phyloP scores from a whole-genome alignment of 345 rosid species.

The Lumnitzera racemosa region DNA sequence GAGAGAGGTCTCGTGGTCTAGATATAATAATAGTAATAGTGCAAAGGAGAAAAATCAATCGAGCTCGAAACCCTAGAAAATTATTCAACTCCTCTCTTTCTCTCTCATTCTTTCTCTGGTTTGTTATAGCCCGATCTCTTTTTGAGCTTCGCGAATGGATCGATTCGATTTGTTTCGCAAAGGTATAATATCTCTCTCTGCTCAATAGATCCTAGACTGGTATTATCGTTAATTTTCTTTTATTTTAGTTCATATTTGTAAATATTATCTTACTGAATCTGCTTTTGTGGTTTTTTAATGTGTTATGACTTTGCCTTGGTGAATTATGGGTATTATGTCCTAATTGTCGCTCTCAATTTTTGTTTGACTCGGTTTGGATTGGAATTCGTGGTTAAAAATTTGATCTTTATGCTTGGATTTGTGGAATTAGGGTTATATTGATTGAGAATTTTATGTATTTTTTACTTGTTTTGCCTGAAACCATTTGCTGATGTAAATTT shows the following conservation, averaged over 20 bases:
- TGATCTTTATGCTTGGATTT: no score
- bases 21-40: background rate
- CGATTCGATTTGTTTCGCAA: constrained; percentile 58
- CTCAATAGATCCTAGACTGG: background rate
- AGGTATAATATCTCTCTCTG: constrained; percentile 27
- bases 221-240: background rate
- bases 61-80: constrained; percentile 3
- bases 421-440: no score
- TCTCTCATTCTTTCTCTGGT: background rate
- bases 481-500: no score
- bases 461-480: no score
- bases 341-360: no score
- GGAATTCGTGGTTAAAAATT: no score
- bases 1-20: background rate
- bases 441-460: no score
- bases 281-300: no score
- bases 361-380: no score
- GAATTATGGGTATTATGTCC: no score
- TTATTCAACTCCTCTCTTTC: background rate
- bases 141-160: constrained; percentile 45
- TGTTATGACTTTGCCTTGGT: no score
- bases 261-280: constrained; percentile 5
- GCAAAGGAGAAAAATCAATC: background rate
- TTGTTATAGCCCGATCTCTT: background rate
- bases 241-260: constrained; percentile 12